These are phyloP conservation scores for Globisporangium splendens DNA, from an alignment of 352 stramenopile species.

Conservation along the genomic window DNA sequence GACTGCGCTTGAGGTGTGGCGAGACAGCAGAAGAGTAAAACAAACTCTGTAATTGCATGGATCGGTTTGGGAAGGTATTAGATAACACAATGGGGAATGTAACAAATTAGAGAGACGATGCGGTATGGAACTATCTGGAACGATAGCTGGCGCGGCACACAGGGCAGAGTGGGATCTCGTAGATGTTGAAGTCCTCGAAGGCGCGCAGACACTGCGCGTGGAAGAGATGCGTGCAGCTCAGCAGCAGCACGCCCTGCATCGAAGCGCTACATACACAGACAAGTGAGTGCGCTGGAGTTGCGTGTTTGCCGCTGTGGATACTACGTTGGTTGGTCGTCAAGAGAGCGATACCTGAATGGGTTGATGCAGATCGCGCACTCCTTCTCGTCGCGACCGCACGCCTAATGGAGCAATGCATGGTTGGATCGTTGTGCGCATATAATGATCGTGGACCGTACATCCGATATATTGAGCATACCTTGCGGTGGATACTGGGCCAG, in stretches of 20 bases:
- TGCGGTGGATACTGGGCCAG: constrained; percentile 38
- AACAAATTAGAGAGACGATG: background rate
- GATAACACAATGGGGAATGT: too few species aligned
- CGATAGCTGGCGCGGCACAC: constrained; percentile 61
- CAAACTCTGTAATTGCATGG: too few species aligned
- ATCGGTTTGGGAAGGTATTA: too few species aligned
- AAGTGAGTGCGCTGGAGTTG: background rate
- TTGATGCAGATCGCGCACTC: constrained; percentile 87
- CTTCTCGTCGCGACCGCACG: constrained; percentile 34
- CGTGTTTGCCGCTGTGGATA: too few species aligned
- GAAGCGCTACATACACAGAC: constrained; percentile 16
- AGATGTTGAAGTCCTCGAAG: constrained; percentile 88
- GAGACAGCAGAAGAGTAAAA: too few species aligned
- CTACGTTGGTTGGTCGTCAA: background rate
- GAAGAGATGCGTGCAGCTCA: constrained; percentile 82
- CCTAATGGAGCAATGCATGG: constrained; percentile 18
- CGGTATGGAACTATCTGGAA: background rate
- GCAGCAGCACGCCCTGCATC: constrained; percentile 38
- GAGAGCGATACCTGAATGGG: constrained; percentile 37
- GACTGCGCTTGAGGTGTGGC: background rate
- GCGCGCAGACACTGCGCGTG: constrained; percentile 66
- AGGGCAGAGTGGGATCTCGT: constrained; percentile 71
- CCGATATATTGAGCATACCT: constrained; percentile 15
- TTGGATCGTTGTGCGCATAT: background rate
- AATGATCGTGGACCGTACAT: background rate